Conservation (phyloP, 164 flowering plant genomes). For the Magnolia sinica region DNA sequence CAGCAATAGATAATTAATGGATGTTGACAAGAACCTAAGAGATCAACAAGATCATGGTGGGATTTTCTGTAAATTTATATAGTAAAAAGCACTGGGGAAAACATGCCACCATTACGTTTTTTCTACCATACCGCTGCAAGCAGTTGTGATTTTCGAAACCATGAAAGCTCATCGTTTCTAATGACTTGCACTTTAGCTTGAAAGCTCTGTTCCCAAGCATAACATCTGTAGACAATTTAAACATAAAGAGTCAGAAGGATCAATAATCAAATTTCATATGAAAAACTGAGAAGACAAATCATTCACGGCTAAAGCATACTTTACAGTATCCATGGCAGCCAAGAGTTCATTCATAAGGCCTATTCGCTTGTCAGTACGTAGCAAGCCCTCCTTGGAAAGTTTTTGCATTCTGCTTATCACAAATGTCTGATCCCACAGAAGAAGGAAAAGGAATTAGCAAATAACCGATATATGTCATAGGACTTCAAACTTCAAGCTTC, state of each 20-base stretch:
- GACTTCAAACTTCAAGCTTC: not conserved
- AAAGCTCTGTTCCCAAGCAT: slow-evolving; percentile 98
- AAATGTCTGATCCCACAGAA: slow-evolving; percentile 49
- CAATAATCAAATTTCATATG: not conserved
- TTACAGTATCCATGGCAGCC: slow-evolving; percentile 98
- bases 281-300: not conserved
- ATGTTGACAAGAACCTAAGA: not conserved
- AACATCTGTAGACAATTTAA: slow-evolving; percentile 56
- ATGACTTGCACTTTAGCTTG: slow-evolving; percentile 68
- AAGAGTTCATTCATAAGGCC: slow-evolving; percentile 97
- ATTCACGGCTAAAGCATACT: slow-evolving; percentile 44
- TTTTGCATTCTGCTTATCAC: slow-evolving; percentile 85
- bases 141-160: slow-evolving; percentile 80
- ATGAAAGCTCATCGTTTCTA: slow-evolving; percentile 79
- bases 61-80: not conserved
- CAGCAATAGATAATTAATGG: not conserved
- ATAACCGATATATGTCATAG: not conserved
- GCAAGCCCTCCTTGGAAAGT: slow-evolving; percentile 89
- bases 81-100: not conserved
- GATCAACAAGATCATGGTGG: not conserved
- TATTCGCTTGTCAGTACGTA: slow-evolving; percentile 93
- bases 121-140: slow-evolving; percentile 66
- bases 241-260: slow-evolving; percentile 9
- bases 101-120: not conserved
- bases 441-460: not conserved